Evolutionary conservation across 2,329 filamentous ascomycete genomes (phyloP), one percentile per base, ranked within the genome.

Genomic region (Neurospora sp.): DNA sequence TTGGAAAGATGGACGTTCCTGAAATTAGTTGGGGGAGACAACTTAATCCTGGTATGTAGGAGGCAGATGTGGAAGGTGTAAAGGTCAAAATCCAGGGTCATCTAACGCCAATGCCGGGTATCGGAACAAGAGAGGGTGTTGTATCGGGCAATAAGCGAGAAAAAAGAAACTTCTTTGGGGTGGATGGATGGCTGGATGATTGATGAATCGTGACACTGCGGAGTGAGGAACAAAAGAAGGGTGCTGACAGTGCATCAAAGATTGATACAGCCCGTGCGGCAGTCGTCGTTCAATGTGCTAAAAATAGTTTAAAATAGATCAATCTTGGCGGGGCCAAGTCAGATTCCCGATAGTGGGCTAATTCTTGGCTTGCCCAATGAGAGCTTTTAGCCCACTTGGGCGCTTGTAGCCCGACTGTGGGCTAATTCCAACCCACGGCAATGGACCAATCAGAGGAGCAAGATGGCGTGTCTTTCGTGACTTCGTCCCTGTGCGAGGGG

Each of bases 281-380:
- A 52, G 43, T 23, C 43, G 41, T 43, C 8, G 41, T 43, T 43
- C 41, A n/a, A 19, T 52, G 4, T 72, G 69, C 74, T 75, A 75
- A 73, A 75, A 76, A 75, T 75, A 75, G 72, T 72, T 74, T 74
- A 73, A 75, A 74, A 75, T 75, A 76, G 72, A 71, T 67, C 69
- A 69, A 23, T 40, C 62, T 39, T 69, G 40, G 67, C 67, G 62
- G 66, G 66, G 46, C 67, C 68, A 66, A 66, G 69, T 66, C 46
- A 46, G 68, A 72, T 70, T 73, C 72, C 72, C 72, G 69, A 66
- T 72, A 73, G 71, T 70, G 75, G 74, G 75, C 73, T 72, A 76
- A 76, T 70, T 73, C 36, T 28, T 33, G 57, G 71, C 72, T 75
- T 74, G 41, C 73, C 74, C 74, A 72, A 71, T 74, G 40, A 33